Evolutionary conservation across 2,329 filamentous ascomycete species (phyloP), one percentile per base, ranked within the genome.

Genomic region (Pseudogymnoascus sp.): DNA sequence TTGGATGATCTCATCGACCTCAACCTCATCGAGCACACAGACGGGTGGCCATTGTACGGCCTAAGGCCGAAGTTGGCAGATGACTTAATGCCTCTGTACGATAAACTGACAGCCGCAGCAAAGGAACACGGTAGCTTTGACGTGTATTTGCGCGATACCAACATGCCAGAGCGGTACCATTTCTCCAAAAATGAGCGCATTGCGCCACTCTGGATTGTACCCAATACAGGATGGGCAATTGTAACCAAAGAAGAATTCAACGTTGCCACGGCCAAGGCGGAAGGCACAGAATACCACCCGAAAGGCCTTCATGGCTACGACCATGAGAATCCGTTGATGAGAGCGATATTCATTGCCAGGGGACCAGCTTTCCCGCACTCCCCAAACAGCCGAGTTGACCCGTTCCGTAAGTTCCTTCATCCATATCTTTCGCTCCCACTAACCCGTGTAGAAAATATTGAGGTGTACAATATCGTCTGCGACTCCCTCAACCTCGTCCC

Each of bases 391-490:
- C 83, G 86, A 65, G 75, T 97, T 33, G 85, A 89, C 33, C 79
- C 81, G 3, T 97, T 97, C 73, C 92, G 90, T 92, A 82, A 83
- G 89, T 65, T 6, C 42, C 29, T 8, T 13, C 8, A 2, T 21
- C 48, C 4, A n/a, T 59, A 6, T 40, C 12, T 18, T 52, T 62
- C 48, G 7, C 58, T 37, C 60, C 40, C 27, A 5, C 15, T 36
- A 12, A 45, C 18, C 15, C 12, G 1, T 59, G 7, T 68, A 93
- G 89, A 97, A 83, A 97, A 97, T 67, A 92, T 85, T 63, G 89
- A 97, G 70, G 89, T 97, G 7, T 97, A 97, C 76, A 96, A 96
- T 70, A 90, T 97, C 65, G 76, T 97, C 48, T 97, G 93, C 72
- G 92, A 97, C 74, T 92, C 90, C 0, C 76, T 97, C 27, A 87